Evolutionary conservation across 768 basidiomycete genomes (phyloP).

Genomic region (Pilatotrama ljubarskyi): DNA sequence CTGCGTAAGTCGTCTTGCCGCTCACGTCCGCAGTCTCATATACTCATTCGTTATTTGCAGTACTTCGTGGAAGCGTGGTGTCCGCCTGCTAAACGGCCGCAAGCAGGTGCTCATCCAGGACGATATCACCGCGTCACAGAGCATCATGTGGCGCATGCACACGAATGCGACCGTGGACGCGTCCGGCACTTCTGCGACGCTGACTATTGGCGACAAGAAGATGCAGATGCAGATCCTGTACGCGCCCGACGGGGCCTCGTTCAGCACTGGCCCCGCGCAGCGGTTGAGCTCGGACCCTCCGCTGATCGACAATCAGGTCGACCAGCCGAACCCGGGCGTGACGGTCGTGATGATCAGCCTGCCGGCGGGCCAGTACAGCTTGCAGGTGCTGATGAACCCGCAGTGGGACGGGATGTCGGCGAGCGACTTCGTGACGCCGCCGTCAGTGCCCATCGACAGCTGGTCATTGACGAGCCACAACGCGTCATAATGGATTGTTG

Average conservation of each 20-base stretch:
- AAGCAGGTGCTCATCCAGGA: constrained; percentile 92
- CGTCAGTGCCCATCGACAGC: constrained; percentile 62
- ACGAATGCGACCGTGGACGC: constrained; percentile 87
- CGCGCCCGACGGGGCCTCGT: constrained; percentile 62
- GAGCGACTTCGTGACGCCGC: constrained; percentile 65
- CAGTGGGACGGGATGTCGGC: constrained; percentile 77
- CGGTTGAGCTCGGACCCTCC: constrained; percentile 64
- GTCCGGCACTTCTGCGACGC: constrained; percentile 66
- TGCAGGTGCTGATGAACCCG: constrained; percentile 92
- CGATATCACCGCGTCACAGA: constrained; percentile 65
- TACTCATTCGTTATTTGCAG: constrained; percentile 36
- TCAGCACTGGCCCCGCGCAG: constrained; percentile 54
- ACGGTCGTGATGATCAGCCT: constrained; percentile 74
- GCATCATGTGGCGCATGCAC: constrained; percentile 90
- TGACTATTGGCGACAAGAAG: constrained; percentile 69
- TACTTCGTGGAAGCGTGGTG: constrained; percentile 77
- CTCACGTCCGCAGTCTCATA: neutral
- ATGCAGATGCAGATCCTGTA: constrained; percentile 67
- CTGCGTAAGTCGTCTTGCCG: constrained; percentile 51
- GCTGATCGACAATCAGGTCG: constrained; percentile 54
- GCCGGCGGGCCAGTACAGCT: constrained; percentile 66
- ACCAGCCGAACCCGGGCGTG: constrained; percentile 78
- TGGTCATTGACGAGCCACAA: constrained; percentile 86
- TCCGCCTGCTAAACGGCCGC: constrained; percentile 80
- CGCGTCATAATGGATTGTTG: constrained; percentile 28